A percentile compares a stretch with the other conserved stretches of the same genome.
phyloP scores from a whole-genome alignment of 2,329 filamentous ascomycete species.

The Xylariaceae sp. region DNA sequence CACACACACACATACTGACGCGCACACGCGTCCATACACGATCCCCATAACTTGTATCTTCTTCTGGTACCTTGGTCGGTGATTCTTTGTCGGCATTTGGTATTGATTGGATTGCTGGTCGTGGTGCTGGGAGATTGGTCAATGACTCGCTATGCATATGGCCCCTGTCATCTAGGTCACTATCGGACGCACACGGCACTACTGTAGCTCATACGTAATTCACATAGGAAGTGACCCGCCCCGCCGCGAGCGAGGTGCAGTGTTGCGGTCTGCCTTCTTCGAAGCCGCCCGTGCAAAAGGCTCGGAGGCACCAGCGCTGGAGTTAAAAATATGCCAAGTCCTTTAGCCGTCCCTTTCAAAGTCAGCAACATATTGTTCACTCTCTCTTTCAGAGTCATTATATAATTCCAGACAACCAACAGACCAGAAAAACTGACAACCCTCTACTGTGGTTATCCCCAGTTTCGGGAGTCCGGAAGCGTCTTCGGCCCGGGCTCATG shows the following conservation, averaged over 20 bases:
- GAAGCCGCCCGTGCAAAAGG: too few species aligned
- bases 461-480: neutral
- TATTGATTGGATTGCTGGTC: constrained; percentile 17
- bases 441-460: neutral
- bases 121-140: constrained; percentile 19
- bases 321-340: neutral
- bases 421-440: constrained; percentile 8
- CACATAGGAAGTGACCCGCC: neutral
- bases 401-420: neutral
- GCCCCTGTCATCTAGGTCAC: constrained; percentile 14
- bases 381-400: too few species aligned
- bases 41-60: neutral
- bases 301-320: neutral
- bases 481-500: constrained; percentile 3
- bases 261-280: neutral
- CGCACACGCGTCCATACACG: neutral
- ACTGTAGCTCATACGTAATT: constrained; percentile 14
- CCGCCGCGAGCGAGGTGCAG: neutral
- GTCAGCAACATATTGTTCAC: neutral
- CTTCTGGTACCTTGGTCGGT: neutral
- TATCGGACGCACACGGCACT: constrained; percentile 2
- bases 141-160: constrained; percentile 21
- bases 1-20: neutral
- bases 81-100: constrained; percentile 3
- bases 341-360: neutral